These are phyloP conservation scores for Candida cerambycidarum DNA, from an alignment of 805 yeast genomes.

Conservation along the genomic window DNA sequence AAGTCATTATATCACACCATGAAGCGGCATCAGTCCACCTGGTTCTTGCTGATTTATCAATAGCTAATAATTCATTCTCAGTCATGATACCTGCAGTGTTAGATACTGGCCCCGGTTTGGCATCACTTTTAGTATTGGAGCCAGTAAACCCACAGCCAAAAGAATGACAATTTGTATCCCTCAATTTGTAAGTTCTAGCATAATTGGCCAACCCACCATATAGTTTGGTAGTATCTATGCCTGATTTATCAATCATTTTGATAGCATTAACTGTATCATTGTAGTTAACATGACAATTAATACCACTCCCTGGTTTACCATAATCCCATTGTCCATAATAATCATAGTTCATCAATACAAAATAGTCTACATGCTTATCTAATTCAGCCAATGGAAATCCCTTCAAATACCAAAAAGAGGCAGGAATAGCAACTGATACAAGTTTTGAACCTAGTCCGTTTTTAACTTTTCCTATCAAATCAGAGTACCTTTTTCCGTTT, in stretches of 20 bases:
- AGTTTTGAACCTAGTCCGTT: constrained; percentile 12
- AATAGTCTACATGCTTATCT: constrained; percentile 17
- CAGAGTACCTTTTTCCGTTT: constrained; percentile 15
- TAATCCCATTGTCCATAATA: constrained; percentile 17
- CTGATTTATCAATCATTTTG: constrained; percentile 19
- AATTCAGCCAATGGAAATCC: constrained; percentile 18
- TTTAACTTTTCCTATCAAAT: constrained; percentile 16
- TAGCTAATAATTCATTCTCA: constrained; percentile 17
- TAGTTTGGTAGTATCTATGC: constrained; percentile 18
- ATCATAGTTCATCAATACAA: constrained; percentile 21
- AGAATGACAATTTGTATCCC: constrained; percentile 11
- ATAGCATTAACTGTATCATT: constrained; percentile 12
- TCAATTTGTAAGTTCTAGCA: constrained; percentile 17
- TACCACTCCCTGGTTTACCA: background rate
- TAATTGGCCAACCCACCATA: constrained; percentile 23
- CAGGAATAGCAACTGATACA: constrained; percentile 20
- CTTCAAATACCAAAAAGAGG: constrained; percentile 18
- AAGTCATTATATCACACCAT: constrained; percentile 19
- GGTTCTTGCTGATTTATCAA: constrained; percentile 5
- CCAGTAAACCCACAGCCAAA: constrained; percentile 18
- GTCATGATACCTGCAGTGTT: constrained; percentile 16
- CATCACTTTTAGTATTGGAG: constrained; percentile 11
- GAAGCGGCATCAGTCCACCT: constrained; percentile 15
- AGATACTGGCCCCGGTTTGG: constrained; percentile 12
- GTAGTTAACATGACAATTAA: constrained; percentile 18